Percentiles rank a stretch among this genome's conserved stretches.
Conservation (phyloP, 495 filamentous ascomycete species). For the Antarctomyces pellizariae region DNA sequence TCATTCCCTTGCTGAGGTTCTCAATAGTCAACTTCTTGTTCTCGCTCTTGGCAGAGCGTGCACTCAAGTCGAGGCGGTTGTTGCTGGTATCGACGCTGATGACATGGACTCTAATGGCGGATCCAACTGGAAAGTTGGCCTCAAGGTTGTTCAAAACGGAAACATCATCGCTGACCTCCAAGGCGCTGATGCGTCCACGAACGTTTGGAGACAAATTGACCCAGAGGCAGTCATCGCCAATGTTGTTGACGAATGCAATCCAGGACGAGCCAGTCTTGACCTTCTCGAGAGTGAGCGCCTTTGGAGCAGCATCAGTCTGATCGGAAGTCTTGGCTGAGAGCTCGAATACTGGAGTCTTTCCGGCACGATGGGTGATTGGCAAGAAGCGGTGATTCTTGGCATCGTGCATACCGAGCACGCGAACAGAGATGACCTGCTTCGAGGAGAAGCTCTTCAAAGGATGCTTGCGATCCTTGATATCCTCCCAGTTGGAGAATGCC, state of each 20-base stretch:
- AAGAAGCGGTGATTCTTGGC: slow-evolving; percentile 77
- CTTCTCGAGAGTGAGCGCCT: slow-evolving; percentile 45
- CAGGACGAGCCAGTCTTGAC: slow-evolving; percentile 43
- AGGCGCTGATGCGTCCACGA: slow-evolving; percentile 51
- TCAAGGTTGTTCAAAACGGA: slow-evolving; percentile 48
- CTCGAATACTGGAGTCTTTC: slow-evolving; percentile 62
- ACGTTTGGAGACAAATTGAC: slow-evolving; percentile 80
- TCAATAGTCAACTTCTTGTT: slow-evolving; percentile 34
- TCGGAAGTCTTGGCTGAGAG: slow-evolving; percentile 63
- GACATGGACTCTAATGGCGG: slow-evolving; percentile 57
- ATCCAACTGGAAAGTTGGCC: slow-evolving; percentile 75
- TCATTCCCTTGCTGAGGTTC: slow-evolving; percentile 48
- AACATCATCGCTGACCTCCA: slow-evolving; percentile 72
- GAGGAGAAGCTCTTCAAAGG: slow-evolving; percentile 49
- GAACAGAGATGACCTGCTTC: slow-evolving; percentile 46
- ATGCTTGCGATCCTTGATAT: slow-evolving; percentile 57
- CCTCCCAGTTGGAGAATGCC: slow-evolving; percentile 66
- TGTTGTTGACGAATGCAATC: slow-evolving; percentile 75
- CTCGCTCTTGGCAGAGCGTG: slow-evolving; percentile 28
- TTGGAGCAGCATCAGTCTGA: slow-evolving; percentile 22
- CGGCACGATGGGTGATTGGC: slow-evolving; percentile 63
- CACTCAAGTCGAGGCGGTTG: slow-evolving; percentile 61
- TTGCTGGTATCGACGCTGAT: slow-evolving; percentile 47
- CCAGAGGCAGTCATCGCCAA: slow-evolving; percentile 56
- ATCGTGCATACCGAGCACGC: slow-evolving; percentile 72